Conservation (phyloP, 352 stramenopile species). For the Globisporangium lucens region DNA sequence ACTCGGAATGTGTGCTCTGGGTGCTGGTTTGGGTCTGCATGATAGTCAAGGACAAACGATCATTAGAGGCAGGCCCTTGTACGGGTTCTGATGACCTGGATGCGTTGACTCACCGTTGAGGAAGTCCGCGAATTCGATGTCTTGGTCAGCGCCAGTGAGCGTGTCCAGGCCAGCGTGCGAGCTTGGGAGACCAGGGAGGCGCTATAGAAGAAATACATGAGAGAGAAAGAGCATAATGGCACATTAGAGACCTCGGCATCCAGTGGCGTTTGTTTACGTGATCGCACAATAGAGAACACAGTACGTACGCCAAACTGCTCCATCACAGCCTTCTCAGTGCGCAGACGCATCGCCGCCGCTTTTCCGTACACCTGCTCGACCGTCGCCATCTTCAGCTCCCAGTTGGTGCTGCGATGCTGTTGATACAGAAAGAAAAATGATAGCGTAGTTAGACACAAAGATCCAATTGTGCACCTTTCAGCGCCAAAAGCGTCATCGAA, state of each 20-base stretch:
- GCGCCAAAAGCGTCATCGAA: neutral
- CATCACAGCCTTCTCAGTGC: slow-evolving; percentile 85
- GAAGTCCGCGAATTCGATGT: slow-evolving; percentile 80
- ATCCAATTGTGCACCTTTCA: neutral
- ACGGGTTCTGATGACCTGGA: neutral
- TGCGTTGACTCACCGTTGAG: slow-evolving; percentile 52
- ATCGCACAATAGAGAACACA: neutral
- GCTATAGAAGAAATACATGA: slow-evolving; percentile 24
- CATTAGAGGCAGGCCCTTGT: neutral
- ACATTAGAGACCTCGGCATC: neutral
- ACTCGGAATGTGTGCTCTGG: slow-evolving; percentile 79
- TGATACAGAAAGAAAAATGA: neutral
- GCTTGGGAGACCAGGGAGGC: slow-evolving; percentile 80
- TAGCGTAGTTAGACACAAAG: neutral
- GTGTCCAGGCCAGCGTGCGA: slow-evolving; percentile 76
- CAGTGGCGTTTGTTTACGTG: neutral
- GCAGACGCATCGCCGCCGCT: slow-evolving; percentile 84
- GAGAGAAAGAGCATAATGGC: neutral
- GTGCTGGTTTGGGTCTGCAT: slow-evolving; percentile 70
- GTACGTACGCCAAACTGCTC: slow-evolving; percentile 72
- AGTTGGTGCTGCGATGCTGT: slow-evolving; percentile 72
- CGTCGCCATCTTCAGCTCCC: slow-evolving; percentile 86
- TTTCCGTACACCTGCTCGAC: slow-evolving; percentile 89
- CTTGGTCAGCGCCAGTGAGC: slow-evolving; percentile 71
- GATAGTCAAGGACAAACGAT: neutral